Evolutionary conservation across 148 eudicot genomes (phyloP), one percentile per base, ranked within the genome.

Genomic region (Rhododendron mucronatum): DNA sequence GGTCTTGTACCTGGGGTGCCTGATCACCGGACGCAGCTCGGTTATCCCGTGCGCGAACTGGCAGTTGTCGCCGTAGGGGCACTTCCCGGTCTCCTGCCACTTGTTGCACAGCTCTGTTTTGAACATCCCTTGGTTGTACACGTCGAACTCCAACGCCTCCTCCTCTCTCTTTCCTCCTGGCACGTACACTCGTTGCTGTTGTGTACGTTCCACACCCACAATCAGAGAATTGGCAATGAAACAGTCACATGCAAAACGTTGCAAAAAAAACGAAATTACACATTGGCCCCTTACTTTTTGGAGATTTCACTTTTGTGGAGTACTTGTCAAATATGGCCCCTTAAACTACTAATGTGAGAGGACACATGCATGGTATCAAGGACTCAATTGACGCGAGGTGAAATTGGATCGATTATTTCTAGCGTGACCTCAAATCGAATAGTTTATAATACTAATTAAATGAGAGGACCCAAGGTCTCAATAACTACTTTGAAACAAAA

Each of bases 1-100:
- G 1, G 96, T 93, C 86, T 94, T 94, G 89, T 93, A 94, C 21
- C 95, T 89, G 0, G 94, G 96, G 88, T 94, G 96, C 78, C 96
- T 86, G 61, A 94, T 91, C 33, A 94, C 92, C 3, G 95, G 95
- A 2, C 95, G 93, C 53, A 93, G 93, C 91, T 93, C 94, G 11
- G 89, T 78, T 39, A 92, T 23, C 7, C 95, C 95, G 30, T 93
- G 95, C 28, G 95, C 95, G 61, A 93, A 93, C 28, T 86, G 95
- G 81, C 95, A 93, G 3, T 90, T 86, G 10, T 86, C 83, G 12
- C 91, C 90, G 80, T 93, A 93, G 20, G 94, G 92, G 28, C 95
- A 93, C 21, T 88, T 67, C 6, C 93, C 93, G 4, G 90, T 92
- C 81, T 93, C 91, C 80, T 92, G 88, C 95, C 95, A 93, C 57